Evolutionary conservation across 441 rosid species (phyloP).

Genomic region (Gossypium armourianum): DNA sequence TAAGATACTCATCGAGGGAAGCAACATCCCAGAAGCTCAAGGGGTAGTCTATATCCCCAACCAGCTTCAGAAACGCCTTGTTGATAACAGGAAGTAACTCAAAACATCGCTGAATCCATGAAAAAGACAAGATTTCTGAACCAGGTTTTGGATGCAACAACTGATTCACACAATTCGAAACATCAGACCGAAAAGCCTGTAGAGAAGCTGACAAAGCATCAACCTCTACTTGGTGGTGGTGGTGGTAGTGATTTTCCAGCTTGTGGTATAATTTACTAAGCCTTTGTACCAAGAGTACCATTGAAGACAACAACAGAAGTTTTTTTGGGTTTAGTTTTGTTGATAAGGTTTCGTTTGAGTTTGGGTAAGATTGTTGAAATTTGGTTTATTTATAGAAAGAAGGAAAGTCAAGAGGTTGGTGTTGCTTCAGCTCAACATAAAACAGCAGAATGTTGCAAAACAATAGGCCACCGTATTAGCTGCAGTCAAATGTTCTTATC

Average conservation of each 20-base stretch:
- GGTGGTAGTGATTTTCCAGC: conserved; percentile 32
- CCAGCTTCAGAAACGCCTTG: conserved; percentile 42
- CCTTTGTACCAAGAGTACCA: conserved; percentile 34
- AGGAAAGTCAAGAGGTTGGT: neutral
- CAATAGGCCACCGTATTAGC: neutral
- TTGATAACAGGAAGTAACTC: conserved; percentile 33
- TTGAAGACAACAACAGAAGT: conserved; percentile 8
- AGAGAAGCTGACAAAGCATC: conserved; percentile 29
- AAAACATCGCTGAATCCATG: conserved; percentile 38
- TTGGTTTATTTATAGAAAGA: neutral
- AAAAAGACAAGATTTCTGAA: conserved; percentile 19
- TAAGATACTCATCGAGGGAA: conserved; percentile 37
- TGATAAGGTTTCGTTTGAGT: neutral
- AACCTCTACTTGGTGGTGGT: conserved; percentile 12
- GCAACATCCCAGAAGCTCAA: conserved; percentile 34
- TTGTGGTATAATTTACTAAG: conserved; percentile 33
- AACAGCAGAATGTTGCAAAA: neutral
- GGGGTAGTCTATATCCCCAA: conserved; percentile 37
- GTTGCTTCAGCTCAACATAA: conserved; percentile 6
- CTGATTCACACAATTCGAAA: conserved; percentile 21
- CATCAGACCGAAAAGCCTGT: conserved; percentile 27
- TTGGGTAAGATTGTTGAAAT: neutral
- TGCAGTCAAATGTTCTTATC: conserved; percentile 10
- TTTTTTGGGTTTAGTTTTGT: neutral
- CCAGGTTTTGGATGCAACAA: conserved; percentile 23